A percentile compares a stretch with the other conserved stretches of the same genome.
These are phyloP conservation scores for Leccinum fibrillosum DNA, from an alignment of 768 basidiomycete species.

Conservation along the genomic window DNA sequence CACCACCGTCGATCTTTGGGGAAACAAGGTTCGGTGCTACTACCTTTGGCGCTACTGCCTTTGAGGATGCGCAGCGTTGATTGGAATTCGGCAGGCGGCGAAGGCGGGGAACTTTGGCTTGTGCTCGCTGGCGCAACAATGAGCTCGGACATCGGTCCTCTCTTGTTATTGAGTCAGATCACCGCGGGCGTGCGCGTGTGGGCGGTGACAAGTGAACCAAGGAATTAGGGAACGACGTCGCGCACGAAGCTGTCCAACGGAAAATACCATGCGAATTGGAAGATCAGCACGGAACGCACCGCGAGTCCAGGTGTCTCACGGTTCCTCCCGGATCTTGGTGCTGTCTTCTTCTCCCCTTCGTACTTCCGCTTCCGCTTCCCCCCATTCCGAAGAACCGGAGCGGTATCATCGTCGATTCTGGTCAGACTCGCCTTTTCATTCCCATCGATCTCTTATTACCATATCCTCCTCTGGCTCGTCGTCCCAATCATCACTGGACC, in stretches of 20 bases:
- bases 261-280: not conserved
- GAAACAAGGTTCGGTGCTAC: not conserved
- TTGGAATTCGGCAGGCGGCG: conserved; percentile 43
- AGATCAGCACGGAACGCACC: not conserved
- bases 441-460: no score
- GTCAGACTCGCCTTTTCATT: not conserved
- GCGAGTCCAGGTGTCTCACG: conserved; percentile 43
- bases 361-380: not conserved
- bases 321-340: conserved; percentile 50
- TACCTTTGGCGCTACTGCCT: conserved; percentile 44
- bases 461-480: no score
- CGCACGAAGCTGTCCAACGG: not conserved
- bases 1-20: no score
- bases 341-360: conserved; percentile 27
- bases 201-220: no score
- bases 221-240: not conserved
- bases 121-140: conserved; percentile 42
- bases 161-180: conserved; percentile 9
- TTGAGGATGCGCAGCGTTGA: conserved; percentile 64
- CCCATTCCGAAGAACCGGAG: not conserved
- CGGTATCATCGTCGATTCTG: no score
- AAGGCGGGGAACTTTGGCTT: conserved; percentile 40
- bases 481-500: no score
- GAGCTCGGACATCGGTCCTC: conserved; percentile 64
- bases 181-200: not conserved